These are phyloP conservation scores for Phytophthora foliorum DNA, from an alignment of 352 stramenopile species.

Conservation along the genomic window DNA sequence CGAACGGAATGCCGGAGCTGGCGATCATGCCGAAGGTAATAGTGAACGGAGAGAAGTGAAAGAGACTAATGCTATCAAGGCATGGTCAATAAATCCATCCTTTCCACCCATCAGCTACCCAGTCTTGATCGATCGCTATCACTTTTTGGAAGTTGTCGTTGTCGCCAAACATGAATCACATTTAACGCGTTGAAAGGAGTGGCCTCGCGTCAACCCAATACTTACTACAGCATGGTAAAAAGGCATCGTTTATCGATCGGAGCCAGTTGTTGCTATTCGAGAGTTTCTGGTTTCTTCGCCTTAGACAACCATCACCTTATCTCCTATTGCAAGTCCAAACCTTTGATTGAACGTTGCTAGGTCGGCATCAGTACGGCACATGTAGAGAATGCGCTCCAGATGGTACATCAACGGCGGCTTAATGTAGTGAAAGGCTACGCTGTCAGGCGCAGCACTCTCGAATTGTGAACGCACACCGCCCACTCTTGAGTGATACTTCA, in stretches of 20 bases:
- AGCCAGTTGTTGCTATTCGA: too few relatives aligned
- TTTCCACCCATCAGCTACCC: not conserved
- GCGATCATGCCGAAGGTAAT: too few relatives aligned
- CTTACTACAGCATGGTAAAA: too few relatives aligned
- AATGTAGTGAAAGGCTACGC: constrained; percentile 80
- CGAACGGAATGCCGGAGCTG: not conserved
- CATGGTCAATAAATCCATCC: not conserved
- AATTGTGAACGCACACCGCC: constrained; percentile 56
- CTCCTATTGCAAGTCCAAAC: constrained; percentile 54
- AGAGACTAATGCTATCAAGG: not conserved
- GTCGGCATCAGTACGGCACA: constrained; percentile 58
- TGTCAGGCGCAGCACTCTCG: constrained; percentile 66
- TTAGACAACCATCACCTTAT: constrained; percentile 35
- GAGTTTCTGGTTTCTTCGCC: too few relatives aligned
- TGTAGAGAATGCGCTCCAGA: constrained; percentile 72
- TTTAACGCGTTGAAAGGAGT: not conserved
- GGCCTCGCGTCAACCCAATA: not conserved
- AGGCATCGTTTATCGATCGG: too few relatives aligned
- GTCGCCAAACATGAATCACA: too few relatives aligned
- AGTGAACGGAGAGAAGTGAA: not conserved
- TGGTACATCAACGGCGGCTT: constrained; percentile 74
- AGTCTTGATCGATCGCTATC: not conserved
- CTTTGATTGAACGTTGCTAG: constrained; percentile 59
- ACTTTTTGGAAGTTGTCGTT: not conserved
- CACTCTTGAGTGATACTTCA: constrained; percentile 66